Evolutionary conservation across 208 protist species (phyloP), one percentile per base, ranked within the genome.

Genomic region (Trypanosomatidae sp.): DNA sequence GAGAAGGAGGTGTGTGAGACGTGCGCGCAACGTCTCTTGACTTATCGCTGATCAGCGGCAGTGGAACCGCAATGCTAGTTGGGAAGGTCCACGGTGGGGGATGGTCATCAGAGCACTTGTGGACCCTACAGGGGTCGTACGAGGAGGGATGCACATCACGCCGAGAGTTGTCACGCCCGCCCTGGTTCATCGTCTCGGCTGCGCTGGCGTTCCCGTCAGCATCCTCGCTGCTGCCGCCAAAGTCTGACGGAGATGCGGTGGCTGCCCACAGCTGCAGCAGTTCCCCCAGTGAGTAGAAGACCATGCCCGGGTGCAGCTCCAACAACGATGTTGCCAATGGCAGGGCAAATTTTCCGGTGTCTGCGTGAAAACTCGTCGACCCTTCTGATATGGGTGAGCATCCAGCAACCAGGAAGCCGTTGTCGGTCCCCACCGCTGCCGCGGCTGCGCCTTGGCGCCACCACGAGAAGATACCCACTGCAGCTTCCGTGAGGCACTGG

Each of bases 251-350:
- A 8, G 4, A n/a, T 15, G 39, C 17, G n/a, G 50, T 49, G 19
- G 75, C 28, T 22, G 75, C 49, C 41, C 68, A 50, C 30, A 79
- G 62, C 30, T 52, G 52, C n/a, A 79, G 68, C 22, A 79, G 75
- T 39, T 79, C 75, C 12, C 69, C 75, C 13, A 79, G 47, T 7
- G 75, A 79, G 55, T 79, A 79, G 33, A 79, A 71, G 44, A 62
- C 62, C 52, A 79, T 67, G 1, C 69, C 58, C 0, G 75, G 55
- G 33, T 72, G 68, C 58, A 56, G 55, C n/a, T 36, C 25, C 46
- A 25, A 36, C 33, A 39, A 30, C 22, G n/a, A 36, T 43, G n/a
- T 8, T 17, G 62, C n/a, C 64, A 53, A 36, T 17, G 56, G 22
- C 6, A 41, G 15, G 33, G 10, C 15, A 9, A 41, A 62, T 36